phyloP scores from a whole-genome alignment of 768 basidiomycete genomes.

The Psilocybe azurescens region DNA sequence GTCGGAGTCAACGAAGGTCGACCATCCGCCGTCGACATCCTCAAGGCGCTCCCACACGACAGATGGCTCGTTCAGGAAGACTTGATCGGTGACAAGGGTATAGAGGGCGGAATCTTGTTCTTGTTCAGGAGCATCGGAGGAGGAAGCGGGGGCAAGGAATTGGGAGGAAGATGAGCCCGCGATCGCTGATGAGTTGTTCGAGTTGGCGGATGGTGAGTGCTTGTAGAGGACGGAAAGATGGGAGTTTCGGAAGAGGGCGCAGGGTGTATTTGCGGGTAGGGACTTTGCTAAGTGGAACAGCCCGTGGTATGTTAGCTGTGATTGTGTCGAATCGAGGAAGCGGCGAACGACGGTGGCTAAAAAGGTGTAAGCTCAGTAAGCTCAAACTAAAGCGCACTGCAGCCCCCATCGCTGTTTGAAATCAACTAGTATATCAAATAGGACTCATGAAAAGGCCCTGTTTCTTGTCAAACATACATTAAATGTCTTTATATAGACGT shows the following conservation, averaged over 20 bases:
- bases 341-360: slow-evolving; percentile 69
- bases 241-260: slow-evolving; percentile 91
- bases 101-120: slow-evolving; percentile 59
- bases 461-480: too few species aligned
- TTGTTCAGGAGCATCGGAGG: not conserved
- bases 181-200: not conserved
- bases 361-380: not conserved
- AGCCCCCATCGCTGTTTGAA: too few species aligned
- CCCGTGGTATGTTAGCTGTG: slow-evolving; percentile 89
- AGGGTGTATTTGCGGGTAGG: slow-evolving; percentile 56
- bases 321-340: slow-evolving; percentile 74
- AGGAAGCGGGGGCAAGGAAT: not conserved
- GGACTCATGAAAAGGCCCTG: too few species aligned
- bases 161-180: slow-evolving; percentile 17
- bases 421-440: too few species aligned
- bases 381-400: not conserved
- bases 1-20: slow-evolving; percentile 78
- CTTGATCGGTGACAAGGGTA: slow-evolving; percentile 84
- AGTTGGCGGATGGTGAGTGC: slow-evolving; percentile 28
- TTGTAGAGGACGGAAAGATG: slow-evolving; percentile 91
- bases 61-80: slow-evolving; percentile 75
- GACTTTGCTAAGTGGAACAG: slow-evolving; percentile 79
- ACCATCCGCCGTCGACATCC: slow-evolving; percentile 82
- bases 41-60: slow-evolving; percentile 93
- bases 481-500: too few species aligned